Evolutionary conservation across 441 rosid genomes (phyloP), one percentile per base, ranked within the genome.

Genomic region (Rhodomyrtus psidioides): DNA sequence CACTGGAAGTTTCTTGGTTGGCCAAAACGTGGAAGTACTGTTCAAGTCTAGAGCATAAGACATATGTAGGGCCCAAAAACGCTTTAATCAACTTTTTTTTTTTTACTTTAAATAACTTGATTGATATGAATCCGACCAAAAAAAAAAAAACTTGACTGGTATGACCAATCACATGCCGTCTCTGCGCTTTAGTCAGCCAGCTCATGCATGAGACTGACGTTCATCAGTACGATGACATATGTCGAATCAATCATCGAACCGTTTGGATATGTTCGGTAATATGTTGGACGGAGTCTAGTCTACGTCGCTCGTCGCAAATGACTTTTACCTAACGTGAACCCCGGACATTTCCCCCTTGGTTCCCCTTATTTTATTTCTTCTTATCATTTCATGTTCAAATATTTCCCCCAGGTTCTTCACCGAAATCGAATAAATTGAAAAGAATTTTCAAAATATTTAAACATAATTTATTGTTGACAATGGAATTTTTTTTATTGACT

Each of bases 401-500:
- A 5, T 34, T 34, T 70, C 79, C 19, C 2, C 15, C 3, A 39
- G 30, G 7, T 62, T 17, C 46, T 30, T 62, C 44, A 30, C 17
- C 34, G 9, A 39, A 70, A 70, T 39, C 10, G 1, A 21, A 70
- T 70, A 34, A 34, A 39, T 39, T 10, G 15, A 34, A 39, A 51
- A 12, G 15, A 15, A 51, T 51, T 51, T 51, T 51, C 53, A 51
- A 51, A 51, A 51, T 10, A 34, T 70, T 62, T 21, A 10, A 34
- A 21, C 6, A 10, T 39, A 39, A 70, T 34, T 70, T 39, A 0
- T 70, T 39, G 0, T 21, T 4, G 2, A 39, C 6, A 70, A 70
- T 21, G 0, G 0, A 70, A 70, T 9, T 2, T 0, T 34, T 65
- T 70, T 0, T 39, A 39, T 53, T 53, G 44, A 17, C 1, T 17